Percentiles rank a stretch among this genome's conserved stretches.
These are phyloP conservation scores for Friedmanniomyces endolithicus DNA, from an alignment of 495 filamentous ascomycete species.

Conservation along the genomic window DNA sequence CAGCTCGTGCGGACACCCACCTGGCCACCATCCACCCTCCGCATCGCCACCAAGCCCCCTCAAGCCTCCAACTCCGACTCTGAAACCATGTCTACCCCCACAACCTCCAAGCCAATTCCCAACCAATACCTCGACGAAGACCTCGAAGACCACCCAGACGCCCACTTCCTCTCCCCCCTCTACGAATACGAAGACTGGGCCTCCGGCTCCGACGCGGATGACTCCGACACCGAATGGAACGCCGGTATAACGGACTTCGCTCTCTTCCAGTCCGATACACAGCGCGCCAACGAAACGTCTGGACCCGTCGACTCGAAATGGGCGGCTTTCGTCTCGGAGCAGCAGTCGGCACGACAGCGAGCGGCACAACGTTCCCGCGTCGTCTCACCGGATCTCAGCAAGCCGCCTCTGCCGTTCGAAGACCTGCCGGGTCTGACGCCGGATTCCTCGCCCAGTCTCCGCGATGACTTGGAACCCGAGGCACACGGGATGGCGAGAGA, in stretches of 20 bases:
- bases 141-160: conserved; percentile 15
- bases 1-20: background rate
- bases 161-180: conserved; percentile 18
- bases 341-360: conserved; percentile 7
- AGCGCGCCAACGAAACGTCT: background rate
- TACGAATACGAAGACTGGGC: conserved; percentile 13
- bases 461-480: conserved; percentile 13
- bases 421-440: conserved; percentile 13
- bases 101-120: background rate
- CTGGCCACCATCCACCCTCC: conserved; percentile 1
- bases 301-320: conserved; percentile 5
- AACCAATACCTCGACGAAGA: conserved; percentile 8
- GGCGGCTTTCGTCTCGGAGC: conserved; percentile 3
- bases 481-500: background rate
- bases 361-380: conserved; percentile 1
- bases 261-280: conserved; percentile 14
- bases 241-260: conserved; percentile 21
- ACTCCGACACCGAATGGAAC: conserved; percentile 11
- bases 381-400: background rate
- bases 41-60: background rate
- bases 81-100: background rate
- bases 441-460: conserved; percentile 14
- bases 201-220: conserved; percentile 7
- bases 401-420: background rate
- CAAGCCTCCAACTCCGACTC: background rate